A percentile compares a stretch with the other conserved stretches of the same genome.
Evolutionary conservation across 352 stramenopile genomes (phyloP).

Genomic region (Plasmopara muralis): DNA sequence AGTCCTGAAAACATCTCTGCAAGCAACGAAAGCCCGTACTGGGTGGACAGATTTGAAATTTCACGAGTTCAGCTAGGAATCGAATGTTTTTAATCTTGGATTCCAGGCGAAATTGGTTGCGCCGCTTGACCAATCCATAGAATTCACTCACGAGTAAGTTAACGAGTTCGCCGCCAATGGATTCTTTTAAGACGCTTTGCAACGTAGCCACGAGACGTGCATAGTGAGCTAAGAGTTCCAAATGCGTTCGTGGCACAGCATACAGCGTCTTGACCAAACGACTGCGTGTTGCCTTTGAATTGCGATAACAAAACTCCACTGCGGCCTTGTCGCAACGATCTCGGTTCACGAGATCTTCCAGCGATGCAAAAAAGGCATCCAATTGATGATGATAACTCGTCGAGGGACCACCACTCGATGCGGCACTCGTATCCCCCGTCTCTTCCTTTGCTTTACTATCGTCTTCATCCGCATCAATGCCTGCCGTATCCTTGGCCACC

Average conservation of each 20-base stretch:
- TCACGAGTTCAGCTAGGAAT: conserved; percentile 95
- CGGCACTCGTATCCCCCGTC: conserved; percentile 1
- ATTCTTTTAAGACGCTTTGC: conserved; percentile 87
- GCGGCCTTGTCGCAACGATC: conserved; percentile 94
- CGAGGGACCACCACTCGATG: conserved; percentile 6
- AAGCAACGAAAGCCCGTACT: conserved; percentile 92
- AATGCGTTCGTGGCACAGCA: conserved; percentile 86
- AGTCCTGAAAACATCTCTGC: conserved; percentile 93
- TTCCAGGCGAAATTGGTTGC: conserved; percentile 92
- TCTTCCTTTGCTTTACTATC: conserved; percentile 20
- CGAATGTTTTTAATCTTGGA: conserved; percentile 94
- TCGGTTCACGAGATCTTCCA: conserved; percentile 92
- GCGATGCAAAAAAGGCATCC: conserved; percentile 85
- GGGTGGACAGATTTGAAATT: conserved; percentile 94
- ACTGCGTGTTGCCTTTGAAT: conserved; percentile 90
- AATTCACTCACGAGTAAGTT: conserved; percentile 93
- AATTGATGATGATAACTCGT: conserved; percentile 90
- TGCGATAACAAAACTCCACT: conserved; percentile 94
- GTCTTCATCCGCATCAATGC: conserved; percentile 8
- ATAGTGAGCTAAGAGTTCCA: conserved; percentile 96
- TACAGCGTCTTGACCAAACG: conserved; percentile 91
- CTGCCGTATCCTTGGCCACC: conserved; percentile 8
- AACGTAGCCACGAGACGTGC: conserved; percentile 90
- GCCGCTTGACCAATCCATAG: conserved; percentile 88
- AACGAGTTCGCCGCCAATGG: conserved; percentile 89